phyloP scores from a whole-genome alignment of 2,329 filamentous ascomycete species.

The Fusarium piperis region DNA sequence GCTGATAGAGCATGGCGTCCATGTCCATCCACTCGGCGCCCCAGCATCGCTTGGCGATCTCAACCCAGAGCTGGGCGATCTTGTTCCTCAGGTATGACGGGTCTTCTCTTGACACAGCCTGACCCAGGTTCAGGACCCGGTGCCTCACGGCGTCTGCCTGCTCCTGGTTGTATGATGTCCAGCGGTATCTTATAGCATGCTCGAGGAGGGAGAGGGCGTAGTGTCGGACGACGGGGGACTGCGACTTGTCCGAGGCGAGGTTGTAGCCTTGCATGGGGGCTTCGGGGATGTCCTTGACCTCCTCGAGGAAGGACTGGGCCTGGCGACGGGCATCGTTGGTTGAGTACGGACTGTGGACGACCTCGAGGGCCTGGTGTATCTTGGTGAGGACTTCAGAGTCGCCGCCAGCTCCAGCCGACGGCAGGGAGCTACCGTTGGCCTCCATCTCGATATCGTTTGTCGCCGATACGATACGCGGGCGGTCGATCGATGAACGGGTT shows the following conservation, averaged over 20 bases:
- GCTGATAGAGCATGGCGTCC: constrained; percentile 81
- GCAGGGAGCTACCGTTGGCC: constrained; percentile 49
- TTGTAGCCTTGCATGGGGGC: constrained; percentile 87
- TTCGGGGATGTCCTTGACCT: constrained; percentile 80
- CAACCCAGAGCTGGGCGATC: constrained; percentile 92
- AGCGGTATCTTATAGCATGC: constrained; percentile 86
- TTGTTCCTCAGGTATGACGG: constrained; percentile 91
- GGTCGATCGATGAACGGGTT: constrained; percentile 5
- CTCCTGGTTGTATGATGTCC: constrained; percentile 75
- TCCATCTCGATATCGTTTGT: constrained; percentile 44
- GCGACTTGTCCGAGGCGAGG: constrained; percentile 78
- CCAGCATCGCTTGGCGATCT: constrained; percentile 93
- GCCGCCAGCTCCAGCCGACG: constrained; percentile 49
- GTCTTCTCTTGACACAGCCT: constrained; percentile 75
- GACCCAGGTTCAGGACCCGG: constrained; percentile 83
- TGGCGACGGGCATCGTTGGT: constrained; percentile 83
- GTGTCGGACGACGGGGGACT: constrained; percentile 86
- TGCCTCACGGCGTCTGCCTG: constrained; percentile 75
- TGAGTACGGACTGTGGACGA: constrained; percentile 85
- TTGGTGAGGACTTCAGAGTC: constrained; percentile 64
- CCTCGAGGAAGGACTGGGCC: constrained; percentile 86
- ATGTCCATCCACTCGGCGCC: constrained; percentile 93
- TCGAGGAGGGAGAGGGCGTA: constrained; percentile 94
- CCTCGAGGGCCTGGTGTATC: constrained; percentile 85
- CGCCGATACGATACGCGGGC: constrained; percentile 19